Base-by-base conservation (phyloP, 176 grass and related monocot species). In the Triticum timopheevii region DNA sequence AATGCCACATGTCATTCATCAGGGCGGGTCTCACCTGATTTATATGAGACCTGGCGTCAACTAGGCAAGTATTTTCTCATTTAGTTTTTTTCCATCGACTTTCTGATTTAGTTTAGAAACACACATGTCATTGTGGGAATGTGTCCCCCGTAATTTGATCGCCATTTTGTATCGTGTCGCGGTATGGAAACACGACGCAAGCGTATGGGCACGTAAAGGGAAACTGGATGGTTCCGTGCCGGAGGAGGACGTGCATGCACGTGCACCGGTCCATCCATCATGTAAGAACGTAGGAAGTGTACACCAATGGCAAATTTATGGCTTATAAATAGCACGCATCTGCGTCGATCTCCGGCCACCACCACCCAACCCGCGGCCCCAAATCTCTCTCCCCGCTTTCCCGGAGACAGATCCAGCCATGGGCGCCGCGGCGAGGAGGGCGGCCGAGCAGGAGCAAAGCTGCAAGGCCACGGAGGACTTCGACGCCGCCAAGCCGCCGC, bases 401-500 rank as follows among this genome's bases (percentile, higher is more conserved):
- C 73, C 45, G 73, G 73, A 76, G 73, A 52, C 73, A 76, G 73
- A 52, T 54, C 44, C 42, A 17, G 42, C 72, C 73, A 76, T 76
- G 73, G 73, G 45, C 73, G 73, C 73, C 7, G 73, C 27, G 78
- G 47, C 64, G 35, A 71, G 61, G 78, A 50, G 33, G 82, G 24
- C 67, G 13, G 70, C 64, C 15, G 45, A 56, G 7, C 63, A 77
- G 61, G 89, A 91, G 66, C 66, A 77, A 12, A 4, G 72, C 66
- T 56, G 59, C 69, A 91, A 91, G 86, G 86, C 35, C 20, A 58
- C 63, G 9, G 78, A 95, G 42, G 93, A 87, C 62, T 94, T 98
- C 64, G 86, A 95, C 69, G 54, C 90, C 27, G 86, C 88, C 2
- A 90, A 80, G 44, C 92, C 96, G 1, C 96, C 96, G 12, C 93